A percentile compares a stretch with the other conserved stretches of the same genome.
Conservation (phyloP, 306 rosid genomes). For the Lablab purpureus region DNA sequence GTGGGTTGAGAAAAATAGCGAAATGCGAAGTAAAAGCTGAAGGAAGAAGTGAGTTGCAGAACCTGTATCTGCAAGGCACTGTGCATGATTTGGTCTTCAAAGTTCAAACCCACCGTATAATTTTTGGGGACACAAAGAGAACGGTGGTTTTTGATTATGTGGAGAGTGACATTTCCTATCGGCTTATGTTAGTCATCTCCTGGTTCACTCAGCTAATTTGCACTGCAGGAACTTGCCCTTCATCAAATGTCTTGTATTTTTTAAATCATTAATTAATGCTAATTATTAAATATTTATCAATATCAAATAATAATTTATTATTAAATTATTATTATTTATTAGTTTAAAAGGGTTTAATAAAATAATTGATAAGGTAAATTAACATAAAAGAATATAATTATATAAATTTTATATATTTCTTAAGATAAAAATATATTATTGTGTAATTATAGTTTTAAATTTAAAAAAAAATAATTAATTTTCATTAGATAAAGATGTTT, state of each 20-base stretch:
- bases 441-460: no score
- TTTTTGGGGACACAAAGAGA: constrained; percentile 38
- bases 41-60: constrained; percentile 46
- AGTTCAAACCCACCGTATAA: constrained; percentile 55
- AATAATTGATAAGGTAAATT: no score
- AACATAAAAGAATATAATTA: no score
- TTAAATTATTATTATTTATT: no score
- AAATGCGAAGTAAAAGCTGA: constrained; percentile 49
- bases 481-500: no score
- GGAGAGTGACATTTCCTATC: constrained; percentile 29
- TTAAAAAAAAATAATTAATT: no score
- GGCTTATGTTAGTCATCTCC: constrained; percentile 37
- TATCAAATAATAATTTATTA: no score
- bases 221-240: background rate
- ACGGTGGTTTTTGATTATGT: constrained; percentile 45
- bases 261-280: no score
- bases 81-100: constrained; percentile 60
- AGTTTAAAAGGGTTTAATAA: no score
- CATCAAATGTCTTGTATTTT: background rate
- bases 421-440: no score
- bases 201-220: constrained; percentile 30
- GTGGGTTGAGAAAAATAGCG: constrained; percentile 35
- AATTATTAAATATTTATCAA: background rate
- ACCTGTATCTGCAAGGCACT: constrained; percentile 56
- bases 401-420: no score